These are phyloP conservation scores for Venturia oleaginea DNA, from an alignment of 2,329 filamentous ascomycete species.

Conservation along the genomic window DNA sequence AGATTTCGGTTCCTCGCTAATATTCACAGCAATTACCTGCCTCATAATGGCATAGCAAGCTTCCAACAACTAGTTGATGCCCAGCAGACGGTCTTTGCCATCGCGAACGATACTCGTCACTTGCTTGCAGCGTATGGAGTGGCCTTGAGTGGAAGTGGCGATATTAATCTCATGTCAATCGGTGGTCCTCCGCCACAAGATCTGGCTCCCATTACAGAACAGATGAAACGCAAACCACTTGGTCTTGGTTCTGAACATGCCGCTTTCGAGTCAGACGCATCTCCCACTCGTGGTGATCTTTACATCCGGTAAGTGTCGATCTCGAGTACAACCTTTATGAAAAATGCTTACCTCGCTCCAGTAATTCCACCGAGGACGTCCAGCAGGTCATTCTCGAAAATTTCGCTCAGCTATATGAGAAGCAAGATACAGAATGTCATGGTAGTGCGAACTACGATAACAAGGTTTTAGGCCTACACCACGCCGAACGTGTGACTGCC, in stretches of 20 bases:
- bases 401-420: conserved; percentile 5
- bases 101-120: neutral
- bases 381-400: neutral
- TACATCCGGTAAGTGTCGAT: conserved; percentile 12
- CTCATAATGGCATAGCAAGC: conserved; percentile 4
- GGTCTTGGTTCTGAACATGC: conserved; percentile 24
- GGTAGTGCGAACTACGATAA: conserved; percentile 25
- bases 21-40: neutral
- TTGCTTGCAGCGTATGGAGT: conserved; percentile 2
- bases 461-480: conserved; percentile 21
- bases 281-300: conserved; percentile 25
- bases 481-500: conserved; percentile 22
- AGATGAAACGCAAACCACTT: conserved; percentile 20
- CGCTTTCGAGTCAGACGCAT: conserved; percentile 28
- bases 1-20: neutral
- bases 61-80: neutral
- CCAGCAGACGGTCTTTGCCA: neutral
- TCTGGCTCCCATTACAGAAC: neutral
- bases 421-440: conserved; percentile 13
- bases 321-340: neutral
- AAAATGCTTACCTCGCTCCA: neutral
- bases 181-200: neutral
- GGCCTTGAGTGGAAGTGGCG: neutral
- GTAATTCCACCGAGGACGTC: neutral
- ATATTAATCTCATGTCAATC: conserved; percentile 4